phyloP scores from a whole-genome alignment of 2,329 filamentous ascomycete genomes.

The Dryadomyces sulphureus region DNA sequence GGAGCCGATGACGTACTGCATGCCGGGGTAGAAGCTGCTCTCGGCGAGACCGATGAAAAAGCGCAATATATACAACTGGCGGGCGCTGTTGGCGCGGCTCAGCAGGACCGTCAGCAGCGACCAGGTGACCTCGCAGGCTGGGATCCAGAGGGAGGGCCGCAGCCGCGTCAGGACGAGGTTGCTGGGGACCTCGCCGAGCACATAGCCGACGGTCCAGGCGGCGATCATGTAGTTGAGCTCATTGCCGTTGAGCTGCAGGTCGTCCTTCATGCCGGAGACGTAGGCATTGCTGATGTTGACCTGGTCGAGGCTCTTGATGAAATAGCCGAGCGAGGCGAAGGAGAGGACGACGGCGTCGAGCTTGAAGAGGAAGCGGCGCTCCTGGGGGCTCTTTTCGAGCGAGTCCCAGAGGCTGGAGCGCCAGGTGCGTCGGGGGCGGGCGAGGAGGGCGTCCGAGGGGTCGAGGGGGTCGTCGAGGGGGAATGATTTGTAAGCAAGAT shows the following conservation, averaged over 20 bases:
- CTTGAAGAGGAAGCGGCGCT: constrained; percentile 19
- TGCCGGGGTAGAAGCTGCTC: constrained; percentile 23
- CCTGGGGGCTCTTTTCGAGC: constrained; percentile 21
- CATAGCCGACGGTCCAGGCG: constrained; percentile 23
- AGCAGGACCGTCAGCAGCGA: constrained; percentile 20
- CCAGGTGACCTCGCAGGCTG: constrained; percentile 23
- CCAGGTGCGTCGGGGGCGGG: constrained; percentile 20
- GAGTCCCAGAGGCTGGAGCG: constrained; percentile 34
- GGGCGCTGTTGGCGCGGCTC: constrained; percentile 16
- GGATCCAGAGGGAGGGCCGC: constrained; percentile 27
- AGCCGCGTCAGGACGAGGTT: constrained; percentile 24
- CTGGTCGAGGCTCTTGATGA: constrained; percentile 28
- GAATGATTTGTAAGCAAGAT: not conserved
- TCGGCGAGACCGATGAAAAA: constrained; percentile 29
- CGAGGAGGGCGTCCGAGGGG: constrained; percentile 1
- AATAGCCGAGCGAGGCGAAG: constrained; percentile 25
- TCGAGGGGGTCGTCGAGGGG: not conserved
- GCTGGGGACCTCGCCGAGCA: constrained; percentile 22
- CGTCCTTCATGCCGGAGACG: constrained; percentile 30
- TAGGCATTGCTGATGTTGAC: constrained; percentile 25
- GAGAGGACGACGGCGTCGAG: constrained; percentile 20
- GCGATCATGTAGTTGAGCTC: constrained; percentile 21
- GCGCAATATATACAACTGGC: constrained; percentile 25
- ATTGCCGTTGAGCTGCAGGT: constrained; percentile 24
- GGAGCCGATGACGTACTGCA: constrained; percentile 27